Percentiles rank a stretch among this genome's conserved stretches.
Conservation (phyloP, 306 rosid genomes). For the Aeschynomene evenia region DNA sequence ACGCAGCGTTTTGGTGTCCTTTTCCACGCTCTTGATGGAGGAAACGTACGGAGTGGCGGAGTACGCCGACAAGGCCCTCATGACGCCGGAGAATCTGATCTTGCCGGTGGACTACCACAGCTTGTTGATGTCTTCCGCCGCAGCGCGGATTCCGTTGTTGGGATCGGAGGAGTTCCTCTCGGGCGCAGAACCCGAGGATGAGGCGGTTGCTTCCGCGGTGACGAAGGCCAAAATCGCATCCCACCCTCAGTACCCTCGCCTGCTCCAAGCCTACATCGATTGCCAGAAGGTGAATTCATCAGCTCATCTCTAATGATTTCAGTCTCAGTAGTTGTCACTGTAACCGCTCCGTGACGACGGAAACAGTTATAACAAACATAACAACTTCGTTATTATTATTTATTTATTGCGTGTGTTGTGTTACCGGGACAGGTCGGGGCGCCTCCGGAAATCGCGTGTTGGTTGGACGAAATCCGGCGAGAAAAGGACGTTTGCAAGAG, state of each 20-base stretch:
- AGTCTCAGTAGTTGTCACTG: background rate
- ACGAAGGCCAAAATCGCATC: slow-evolving; percentile 87
- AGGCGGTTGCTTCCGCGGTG: slow-evolving; percentile 21
- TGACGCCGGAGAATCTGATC: slow-evolving; percentile 88
- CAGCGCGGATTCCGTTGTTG: slow-evolving; percentile 60
- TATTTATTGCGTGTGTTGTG: no score
- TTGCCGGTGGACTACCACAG: slow-evolving; percentile 71
- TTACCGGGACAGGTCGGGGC: slow-evolving; percentile 70
- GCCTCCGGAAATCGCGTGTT: slow-evolving; percentile 79
- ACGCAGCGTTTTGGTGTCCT: slow-evolving; percentile 29
- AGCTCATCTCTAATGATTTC: background rate
- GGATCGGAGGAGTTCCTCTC: slow-evolving; percentile 79
- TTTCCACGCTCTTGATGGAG: slow-evolving; percentile 50
- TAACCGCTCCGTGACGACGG: background rate
- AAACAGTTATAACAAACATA: slow-evolving; percentile 15
- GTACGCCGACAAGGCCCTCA: slow-evolving; percentile 61
- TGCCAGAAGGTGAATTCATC: slow-evolving; percentile 70
- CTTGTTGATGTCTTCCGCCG: slow-evolving; percentile 41
- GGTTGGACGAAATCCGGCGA: slow-evolving; percentile 76
- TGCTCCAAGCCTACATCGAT: slow-evolving; percentile 86
- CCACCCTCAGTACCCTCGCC: slow-evolving; percentile 84
- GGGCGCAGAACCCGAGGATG: slow-evolving; percentile 40
- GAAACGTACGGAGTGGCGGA: slow-evolving; percentile 77
- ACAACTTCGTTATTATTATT: no score
- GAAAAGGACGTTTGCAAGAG: slow-evolving; percentile 61